Base-by-base conservation (phyloP, 176 grass and related monocot species). In the Triticum monococcum region DNA sequence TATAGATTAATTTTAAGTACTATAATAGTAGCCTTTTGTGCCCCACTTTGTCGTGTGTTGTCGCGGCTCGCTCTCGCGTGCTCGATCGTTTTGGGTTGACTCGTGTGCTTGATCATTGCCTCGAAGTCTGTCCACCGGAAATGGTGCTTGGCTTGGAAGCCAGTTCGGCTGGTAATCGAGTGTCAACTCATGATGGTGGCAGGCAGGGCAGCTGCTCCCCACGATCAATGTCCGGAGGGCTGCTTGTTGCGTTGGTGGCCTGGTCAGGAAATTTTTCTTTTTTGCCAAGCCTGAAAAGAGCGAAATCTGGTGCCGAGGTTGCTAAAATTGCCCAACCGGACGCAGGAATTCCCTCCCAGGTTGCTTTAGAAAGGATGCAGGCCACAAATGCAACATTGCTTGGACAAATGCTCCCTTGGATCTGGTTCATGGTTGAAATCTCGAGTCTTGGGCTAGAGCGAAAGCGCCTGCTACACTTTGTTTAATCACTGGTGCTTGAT, bases 61-160 rank as follows among this genome's bases (percentile, higher is more conserved):
- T 87, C 81, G 68, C 18, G 0, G 16, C 12, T 22, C 22, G 16
- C 12, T 22, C 22, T 41, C 12, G 23, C 40, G 70, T 63, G 28
- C 22, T 17, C 4, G 3, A 43, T 25, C 31, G 81, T 35, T 52
- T 72, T 4, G 46, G 57, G 8, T 77, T 81, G 82, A 72, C 82
- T 43, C 62, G 18, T 84, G 75, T 43, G 26, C 22, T 33, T 14
- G 9, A 17, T 74, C 28, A 23, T 56, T 46, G 2, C 1, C n/a
- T 1, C 9, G 41, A 41, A 4, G n/a, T 30, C 12, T 75, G 22
- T 87, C 20, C 23, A 14, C 68, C 85, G 75, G 20, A 56, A 88
- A 22, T 78, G 90, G 52, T 59, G 82, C 86, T 81, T 77, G 35
- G 50, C 77, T 80, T 88, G 50, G 50, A 91, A 83, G 89, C 38